Evolutionary conservation across 495 filamentous ascomycete genomes (phyloP).

Genomic region (Aspergillus ellipticus): DNA sequence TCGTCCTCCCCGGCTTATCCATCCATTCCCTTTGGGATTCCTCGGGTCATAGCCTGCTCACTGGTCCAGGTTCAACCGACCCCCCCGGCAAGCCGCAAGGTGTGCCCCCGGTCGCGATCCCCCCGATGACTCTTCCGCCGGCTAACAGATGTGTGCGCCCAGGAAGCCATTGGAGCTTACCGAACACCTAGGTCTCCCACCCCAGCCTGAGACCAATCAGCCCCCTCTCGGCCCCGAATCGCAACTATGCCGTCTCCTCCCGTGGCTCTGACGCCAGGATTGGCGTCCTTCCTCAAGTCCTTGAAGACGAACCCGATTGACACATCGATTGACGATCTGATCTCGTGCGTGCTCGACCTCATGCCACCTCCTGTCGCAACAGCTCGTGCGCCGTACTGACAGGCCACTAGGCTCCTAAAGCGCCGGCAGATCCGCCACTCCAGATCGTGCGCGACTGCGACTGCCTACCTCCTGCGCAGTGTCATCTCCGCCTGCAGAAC

Average conservation of each 20-base stretch:
- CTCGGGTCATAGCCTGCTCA: background rate
- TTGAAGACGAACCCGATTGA: slow-evolving; percentile 71
- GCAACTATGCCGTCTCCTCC: slow-evolving; percentile 47
- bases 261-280: slow-evolving; percentile 57
- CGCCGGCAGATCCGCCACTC: slow-evolving; percentile 83
- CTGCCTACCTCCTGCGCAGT: slow-evolving; percentile 76
- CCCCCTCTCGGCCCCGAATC: background rate
- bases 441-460: slow-evolving; percentile 84
- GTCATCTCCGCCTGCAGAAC: slow-evolving; percentile 69
- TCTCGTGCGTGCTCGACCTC: slow-evolving; percentile 56
- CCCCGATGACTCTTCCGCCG: background rate
- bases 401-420: slow-evolving; percentile 67
- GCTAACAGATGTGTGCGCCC: background rate
- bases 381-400: slow-evolving; percentile 13
- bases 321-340: slow-evolving; percentile 72
- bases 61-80: background rate
- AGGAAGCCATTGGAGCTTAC: slow-evolving; percentile 2
- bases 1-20: background rate
- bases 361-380: slow-evolving; percentile 4
- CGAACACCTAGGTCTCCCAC: background rate
- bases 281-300: slow-evolving; percentile 73
- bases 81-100: background rate
- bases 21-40: background rate
- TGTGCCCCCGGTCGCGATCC: too few species aligned
- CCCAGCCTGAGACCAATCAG: background rate